Conservation (phyloP, 2,329 filamentous ascomycete species). For the Colletotrichum orchidophilum region DNA sequence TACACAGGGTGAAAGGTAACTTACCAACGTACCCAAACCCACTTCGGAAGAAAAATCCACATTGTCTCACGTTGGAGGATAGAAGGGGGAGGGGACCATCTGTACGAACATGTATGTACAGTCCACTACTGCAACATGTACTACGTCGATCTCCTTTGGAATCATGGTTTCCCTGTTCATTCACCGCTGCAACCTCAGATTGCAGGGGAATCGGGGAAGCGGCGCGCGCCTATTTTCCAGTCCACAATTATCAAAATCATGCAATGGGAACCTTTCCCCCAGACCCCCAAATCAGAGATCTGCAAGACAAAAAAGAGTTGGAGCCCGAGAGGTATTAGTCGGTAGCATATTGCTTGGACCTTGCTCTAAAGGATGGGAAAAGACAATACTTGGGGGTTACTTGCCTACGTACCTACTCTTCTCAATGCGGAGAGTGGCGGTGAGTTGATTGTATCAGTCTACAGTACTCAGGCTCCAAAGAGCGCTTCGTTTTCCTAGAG, state of each 20-base stretch:
- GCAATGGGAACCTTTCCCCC: too few relatives aligned
- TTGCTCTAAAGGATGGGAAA: background rate
- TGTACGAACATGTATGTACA: background rate
- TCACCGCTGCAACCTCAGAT: background rate
- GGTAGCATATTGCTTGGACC: too few relatives aligned
- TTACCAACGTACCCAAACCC: background rate
- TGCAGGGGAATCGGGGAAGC: background rate
- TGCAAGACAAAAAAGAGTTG: too few relatives aligned
- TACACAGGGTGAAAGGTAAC: too few relatives aligned
- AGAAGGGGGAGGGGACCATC: too few relatives aligned
- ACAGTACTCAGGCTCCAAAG: background rate
- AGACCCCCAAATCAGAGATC: too few relatives aligned
- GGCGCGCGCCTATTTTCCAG: too few relatives aligned
- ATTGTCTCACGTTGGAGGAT: too few relatives aligned
- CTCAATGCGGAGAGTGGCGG: background rate
- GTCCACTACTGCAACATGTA: background rate
- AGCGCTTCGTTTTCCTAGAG: background rate
- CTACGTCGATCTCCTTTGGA: background rate
- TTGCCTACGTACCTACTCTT: background rate
- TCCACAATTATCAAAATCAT: too few relatives aligned
- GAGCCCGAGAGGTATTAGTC: too few relatives aligned
- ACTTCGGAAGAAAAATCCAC: too few relatives aligned
- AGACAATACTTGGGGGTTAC: background rate
- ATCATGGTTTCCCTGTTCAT: background rate
- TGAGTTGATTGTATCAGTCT: background rate